Conservation (phyloP, 2,329 filamentous ascomycete genomes). For the Cladosporium sp. region DNA sequence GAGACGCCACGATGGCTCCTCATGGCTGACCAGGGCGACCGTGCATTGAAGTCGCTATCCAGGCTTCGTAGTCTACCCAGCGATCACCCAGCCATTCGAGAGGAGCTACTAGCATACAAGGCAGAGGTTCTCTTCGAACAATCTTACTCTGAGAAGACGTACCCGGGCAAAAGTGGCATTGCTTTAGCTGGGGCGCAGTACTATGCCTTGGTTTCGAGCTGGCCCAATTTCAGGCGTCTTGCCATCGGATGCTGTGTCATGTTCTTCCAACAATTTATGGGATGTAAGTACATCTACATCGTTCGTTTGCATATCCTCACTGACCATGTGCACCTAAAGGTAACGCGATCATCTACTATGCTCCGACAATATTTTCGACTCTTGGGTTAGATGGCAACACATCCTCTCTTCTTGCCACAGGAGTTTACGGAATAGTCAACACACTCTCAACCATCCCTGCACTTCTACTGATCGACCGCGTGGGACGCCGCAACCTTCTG, state of each 20-base stretch:
- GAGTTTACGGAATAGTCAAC: slow-evolving; percentile 71
- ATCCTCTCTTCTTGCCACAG: slow-evolving; percentile 53
- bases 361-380: slow-evolving; percentile 39
- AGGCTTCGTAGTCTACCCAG: background rate
- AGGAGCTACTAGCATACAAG: slow-evolving; percentile 2
- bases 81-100: background rate
- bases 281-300: slow-evolving; percentile 46
- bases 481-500: slow-evolving; percentile 71
- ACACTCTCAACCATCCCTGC: slow-evolving; percentile 71
- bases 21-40: background rate
- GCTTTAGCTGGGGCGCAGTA: background rate
- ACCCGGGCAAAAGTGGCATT: background rate
- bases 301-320: background rate
- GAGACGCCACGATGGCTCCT: slow-evolving; percentile 14
- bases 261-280: slow-evolving; percentile 37
- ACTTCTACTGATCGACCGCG: slow-evolving; percentile 71
- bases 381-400: slow-evolving; percentile 39
- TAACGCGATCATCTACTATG: slow-evolving; percentile 71
- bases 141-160: background rate
- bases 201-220: background rate
- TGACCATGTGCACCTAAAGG: slow-evolving; percentile 30
- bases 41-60: background rate
- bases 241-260: slow-evolving; percentile 19
- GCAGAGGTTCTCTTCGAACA: slow-evolving; percentile 7
- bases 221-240: slow-evolving; percentile 4